Percentiles rank a stretch among this genome's conserved stretches.
phyloP scores from a whole-genome alignment of 768 basidiomycete genomes.

The Auriscalpium vulgare region DNA sequence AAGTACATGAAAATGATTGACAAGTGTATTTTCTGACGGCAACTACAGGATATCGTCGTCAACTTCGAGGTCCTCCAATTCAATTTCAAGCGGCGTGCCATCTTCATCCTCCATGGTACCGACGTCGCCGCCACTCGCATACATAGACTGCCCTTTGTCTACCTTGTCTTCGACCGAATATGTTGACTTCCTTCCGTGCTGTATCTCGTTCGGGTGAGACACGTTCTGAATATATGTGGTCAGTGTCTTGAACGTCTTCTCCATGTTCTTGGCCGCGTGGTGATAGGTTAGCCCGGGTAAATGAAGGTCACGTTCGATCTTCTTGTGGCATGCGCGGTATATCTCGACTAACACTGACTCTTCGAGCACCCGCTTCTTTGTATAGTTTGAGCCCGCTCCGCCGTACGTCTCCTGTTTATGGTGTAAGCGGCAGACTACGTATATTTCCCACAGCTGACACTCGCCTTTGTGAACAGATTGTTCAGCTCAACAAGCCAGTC shows the following conservation, averaged over 20 bases:
- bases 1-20: too few species aligned
- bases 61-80: too few species aligned
- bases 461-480: background rate
- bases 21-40: too few species aligned
- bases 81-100: too few species aligned
- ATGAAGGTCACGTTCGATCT: constrained; percentile 15
- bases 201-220: background rate
- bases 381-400: background rate
- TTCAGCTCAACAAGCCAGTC: background rate
- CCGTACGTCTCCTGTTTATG: background rate
- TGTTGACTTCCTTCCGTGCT: background rate
- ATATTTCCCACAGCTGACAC: background rate
- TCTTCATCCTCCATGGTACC: too few species aligned
- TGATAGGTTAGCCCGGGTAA: constrained; percentile 20
- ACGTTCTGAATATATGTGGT: background rate
- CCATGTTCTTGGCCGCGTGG: constrained; percentile 15
- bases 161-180: background rate
- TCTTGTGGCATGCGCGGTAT: constrained; percentile 5
- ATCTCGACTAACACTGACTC: constrained; percentile 13
- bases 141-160: too few species aligned
- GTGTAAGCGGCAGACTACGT: too few species aligned
- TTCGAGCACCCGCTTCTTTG: constrained; percentile 10
- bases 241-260: background rate
- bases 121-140: too few species aligned
- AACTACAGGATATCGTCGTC: too few species aligned